Evolutionary conservation across 306 rosid species (phyloP), one percentile per base, ranked within the genome.

Genomic region (Gastrolobium bilobum): DNA sequence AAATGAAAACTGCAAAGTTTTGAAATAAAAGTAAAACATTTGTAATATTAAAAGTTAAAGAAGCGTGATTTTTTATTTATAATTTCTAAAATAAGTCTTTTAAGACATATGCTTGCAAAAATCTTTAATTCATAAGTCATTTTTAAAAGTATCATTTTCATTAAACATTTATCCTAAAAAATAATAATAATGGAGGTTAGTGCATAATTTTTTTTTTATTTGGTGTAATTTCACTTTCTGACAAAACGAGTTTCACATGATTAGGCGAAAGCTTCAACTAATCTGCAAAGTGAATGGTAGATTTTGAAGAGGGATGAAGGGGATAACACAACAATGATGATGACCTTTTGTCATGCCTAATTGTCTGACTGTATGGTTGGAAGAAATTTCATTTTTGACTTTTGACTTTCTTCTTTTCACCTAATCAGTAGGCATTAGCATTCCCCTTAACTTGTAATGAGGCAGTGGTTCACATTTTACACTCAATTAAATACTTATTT

Each of bases 201-300:
- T 50, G 5, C 33, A 14, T 2, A 37, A 62, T 2, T 20, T 9
- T 31, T 39, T 8, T 47, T 1, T 60, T 50, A 42, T 67, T 43
- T 30, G 26, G 31, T 31, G 42, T 47, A 7, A 47, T 61, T 47
- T 75, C 47, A 75, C 71, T 9, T 50, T 47, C 37, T 29, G 56
- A 46, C 11, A 39, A 39, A 65, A 77, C 35, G 66, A 53, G 65
- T 29, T 77, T 39, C 67, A 31, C 1, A 77, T 77, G 74, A 77
- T 77, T 77, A 65, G 66, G 30, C 39, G 46, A 65, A 77, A 29
- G 56, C 4, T 4, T 39, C 13, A 13, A 52, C 66, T 65, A 64
- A 50, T 38, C 5, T 47, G 20, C n/a, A 59, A 8, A 33, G 13
- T 26, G 34, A 44, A 43, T 44, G 68, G 39, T 46, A 47, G 58